Evolutionary conservation across 345 rosid genomes (phyloP), one percentile per base, ranked within the genome.

Genomic region (Gossypium anomalum): DNA sequence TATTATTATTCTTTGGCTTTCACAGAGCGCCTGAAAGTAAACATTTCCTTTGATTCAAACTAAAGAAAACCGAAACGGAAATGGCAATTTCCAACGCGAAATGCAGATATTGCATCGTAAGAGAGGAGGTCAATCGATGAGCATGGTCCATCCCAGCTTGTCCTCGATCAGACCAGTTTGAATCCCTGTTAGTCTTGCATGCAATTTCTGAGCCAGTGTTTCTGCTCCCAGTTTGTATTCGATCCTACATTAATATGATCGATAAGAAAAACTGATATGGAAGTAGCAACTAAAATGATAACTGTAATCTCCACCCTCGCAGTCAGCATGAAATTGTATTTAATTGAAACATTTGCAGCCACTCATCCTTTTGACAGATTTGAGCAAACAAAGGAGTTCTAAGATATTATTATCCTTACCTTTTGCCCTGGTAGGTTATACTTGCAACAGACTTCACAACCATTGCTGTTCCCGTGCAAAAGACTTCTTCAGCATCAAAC

Each of bases 381-480:
- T 55, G 43, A 83, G 9, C n/a, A 53, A 52, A 57, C 22, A 56
- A 56, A 12, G 49, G 73, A 11, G 1, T 53, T 38, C 51, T 71
- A 7, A 55, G 27, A 55, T 71, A 34, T 34, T 34, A 1, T 55
- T 38, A 6, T 55, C 7, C 63, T 29, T 29, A 65, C 87, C 87
- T 85, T 63, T 51, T 74, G 16, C 27, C 80, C 69, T 38, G 72
- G 34, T 81, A 85, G 58, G 87, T 81, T 3, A 85, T 56, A 61
- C 80, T 82, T 22, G 78, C 76, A 60, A 82, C 87, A 12, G 86
- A 70, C 16, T 57, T 70, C 19, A 85, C 67, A 17, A 67, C 83
- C n/a, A 85, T 74, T 0, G 87, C 87, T 43, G 86, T 87, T 67
- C 87, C 89, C 6, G 89, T 80, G 77, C 86, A 87, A 79, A 85